phyloP scores from a whole-genome alignment of 2,329 filamentous ascomycete species.

The Fusarium hostae region DNA sequence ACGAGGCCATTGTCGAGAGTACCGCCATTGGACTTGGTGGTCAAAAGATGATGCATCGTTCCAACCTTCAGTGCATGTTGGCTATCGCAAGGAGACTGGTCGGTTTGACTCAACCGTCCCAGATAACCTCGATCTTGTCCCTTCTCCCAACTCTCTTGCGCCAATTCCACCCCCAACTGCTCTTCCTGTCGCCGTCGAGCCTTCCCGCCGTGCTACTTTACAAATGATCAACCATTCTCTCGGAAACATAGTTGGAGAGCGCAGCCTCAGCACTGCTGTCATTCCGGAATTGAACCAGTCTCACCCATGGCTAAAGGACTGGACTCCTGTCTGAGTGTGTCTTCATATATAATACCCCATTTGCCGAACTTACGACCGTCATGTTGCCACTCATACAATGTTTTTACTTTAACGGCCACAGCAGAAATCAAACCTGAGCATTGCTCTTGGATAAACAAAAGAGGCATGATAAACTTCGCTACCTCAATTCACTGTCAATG shows the following conservation, averaged over 20 bases:
- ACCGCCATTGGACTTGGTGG: conserved; percentile 45
- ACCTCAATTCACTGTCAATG: background rate
- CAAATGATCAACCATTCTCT: conserved; percentile 45
- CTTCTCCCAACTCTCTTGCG: conserved; percentile 8
- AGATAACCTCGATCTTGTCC: conserved; percentile 36
- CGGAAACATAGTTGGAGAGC: conserved; percentile 43
- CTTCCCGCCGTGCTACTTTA: conserved; percentile 38
- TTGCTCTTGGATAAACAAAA: conserved; percentile 1
- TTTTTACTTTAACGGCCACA: conserved; percentile 20
- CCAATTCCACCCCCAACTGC: conserved; percentile 28
- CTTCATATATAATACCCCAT: background rate
- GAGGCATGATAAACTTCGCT: background rate
- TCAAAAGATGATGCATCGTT: conserved; percentile 33
- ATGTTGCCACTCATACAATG: background rate
- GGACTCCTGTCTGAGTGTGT: conserved; percentile 32
- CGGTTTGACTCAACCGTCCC: conserved; percentile 20
- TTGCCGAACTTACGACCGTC: conserved; percentile 4
- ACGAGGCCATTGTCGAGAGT: conserved; percentile 39
- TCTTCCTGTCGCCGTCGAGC: conserved; percentile 25
- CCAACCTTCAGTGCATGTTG: conserved; percentile 22
- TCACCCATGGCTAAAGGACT: conserved; percentile 42
- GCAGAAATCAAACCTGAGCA: conserved; percentile 23
- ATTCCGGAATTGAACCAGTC: conserved; percentile 32
- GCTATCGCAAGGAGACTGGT: conserved; percentile 37
- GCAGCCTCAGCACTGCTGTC: conserved; percentile 40